Conservation (phyloP, 2,329 filamentous ascomycete genomes). For the Cercospora nicotianae region DNA sequence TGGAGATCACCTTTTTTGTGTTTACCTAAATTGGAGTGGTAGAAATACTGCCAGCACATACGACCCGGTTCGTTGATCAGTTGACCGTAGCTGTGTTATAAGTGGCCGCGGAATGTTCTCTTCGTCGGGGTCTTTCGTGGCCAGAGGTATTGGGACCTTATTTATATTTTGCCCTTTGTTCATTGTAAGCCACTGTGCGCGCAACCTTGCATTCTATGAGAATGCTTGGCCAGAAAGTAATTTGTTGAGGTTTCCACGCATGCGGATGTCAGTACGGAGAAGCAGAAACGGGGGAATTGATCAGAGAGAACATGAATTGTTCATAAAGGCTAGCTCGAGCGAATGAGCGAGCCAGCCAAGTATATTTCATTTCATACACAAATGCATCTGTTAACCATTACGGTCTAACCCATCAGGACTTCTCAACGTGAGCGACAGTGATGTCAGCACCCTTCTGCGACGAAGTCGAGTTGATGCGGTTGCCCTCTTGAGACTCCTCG, state of each 20-base stretch:
- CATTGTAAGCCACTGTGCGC: no score
- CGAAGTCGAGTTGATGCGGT: not conserved
- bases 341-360: not conserved
- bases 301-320: not conserved
- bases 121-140: no score
- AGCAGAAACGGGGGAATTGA: not conserved
- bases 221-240: no score
- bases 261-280: not conserved
- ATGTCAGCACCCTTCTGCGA: constrained; percentile 5
- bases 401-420: not conserved
- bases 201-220: no score
- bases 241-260: not conserved
- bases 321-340: not conserved
- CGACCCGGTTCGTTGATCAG: not conserved
- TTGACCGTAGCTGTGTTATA: no score
- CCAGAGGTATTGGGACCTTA: no score
- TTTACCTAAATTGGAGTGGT: not conserved
- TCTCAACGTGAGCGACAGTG: constrained; percentile 10
- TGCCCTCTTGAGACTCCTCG: constrained; percentile 10
- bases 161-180: no score
- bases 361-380: not conserved
- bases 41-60: not conserved
- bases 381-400: not conserved
- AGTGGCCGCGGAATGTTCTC: no score
- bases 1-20: not conserved